Conservation (phyloP, 495 filamentous ascomycete species). For the Saxophila tyrrhenica region DNA sequence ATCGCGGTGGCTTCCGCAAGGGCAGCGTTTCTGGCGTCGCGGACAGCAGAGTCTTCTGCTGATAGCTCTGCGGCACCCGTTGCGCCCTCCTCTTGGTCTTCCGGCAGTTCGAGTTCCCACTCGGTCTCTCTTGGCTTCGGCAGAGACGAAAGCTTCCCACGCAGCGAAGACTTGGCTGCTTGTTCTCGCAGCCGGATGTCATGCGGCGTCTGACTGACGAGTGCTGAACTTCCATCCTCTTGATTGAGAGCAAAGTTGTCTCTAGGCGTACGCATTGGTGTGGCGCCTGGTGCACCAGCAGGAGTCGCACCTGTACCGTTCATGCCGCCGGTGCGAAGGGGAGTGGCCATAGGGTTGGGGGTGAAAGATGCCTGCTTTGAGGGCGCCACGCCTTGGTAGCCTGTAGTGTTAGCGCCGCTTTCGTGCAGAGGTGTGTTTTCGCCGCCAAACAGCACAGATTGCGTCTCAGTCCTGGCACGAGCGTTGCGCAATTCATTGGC, state of each 20-base stretch:
- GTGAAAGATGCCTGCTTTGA: conserved; percentile 71
- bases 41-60: conserved; percentile 76
- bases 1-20: conserved; percentile 58
- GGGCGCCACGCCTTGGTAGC: conserved; percentile 77
- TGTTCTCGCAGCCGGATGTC: conserved; percentile 68
- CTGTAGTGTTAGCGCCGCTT: conserved; percentile 70
- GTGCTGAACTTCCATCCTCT: conserved; percentile 48
- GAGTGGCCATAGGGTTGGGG: conserved; percentile 91
- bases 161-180: conserved; percentile 57
- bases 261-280: conserved; percentile 81
- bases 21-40: conserved; percentile 60
- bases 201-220: conserved; percentile 64
- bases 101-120: conserved; percentile 84
- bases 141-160: conserved; percentile 61
- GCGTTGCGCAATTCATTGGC: conserved; percentile 97
- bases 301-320: conserved; percentile 66
- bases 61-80: conserved; percentile 40
- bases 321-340: conserved; percentile 53
- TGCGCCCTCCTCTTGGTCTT: conserved; percentile 57
- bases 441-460: conserved; percentile 88
- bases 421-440: conserved; percentile 77
- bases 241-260: conserved; percentile 81
- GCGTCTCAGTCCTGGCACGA: conserved; percentile 79
- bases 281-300: conserved; percentile 57
- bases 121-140: conserved; percentile 87